Conservation (phyloP, 1,139 yeast genomes). For the Kodamaea anthophila region DNA sequence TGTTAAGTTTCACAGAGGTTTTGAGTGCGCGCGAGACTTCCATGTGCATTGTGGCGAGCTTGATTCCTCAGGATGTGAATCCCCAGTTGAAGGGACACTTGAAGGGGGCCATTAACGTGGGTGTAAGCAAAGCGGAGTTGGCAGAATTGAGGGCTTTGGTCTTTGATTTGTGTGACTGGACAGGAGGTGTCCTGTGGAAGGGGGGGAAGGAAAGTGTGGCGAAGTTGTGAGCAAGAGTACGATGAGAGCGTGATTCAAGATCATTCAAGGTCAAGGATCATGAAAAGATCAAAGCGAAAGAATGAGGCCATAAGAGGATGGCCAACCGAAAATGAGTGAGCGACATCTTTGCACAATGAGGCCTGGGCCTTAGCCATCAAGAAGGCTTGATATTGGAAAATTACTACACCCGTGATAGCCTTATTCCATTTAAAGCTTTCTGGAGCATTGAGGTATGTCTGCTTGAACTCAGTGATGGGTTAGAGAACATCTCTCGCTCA, state of each 20-base stretch:
- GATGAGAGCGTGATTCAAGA: background rate
- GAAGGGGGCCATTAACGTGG: constrained; percentile 76
- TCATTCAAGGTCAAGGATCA: background rate
- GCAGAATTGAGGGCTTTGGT: constrained; percentile 56
- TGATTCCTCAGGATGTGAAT: constrained; percentile 91
- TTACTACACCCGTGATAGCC: no score
- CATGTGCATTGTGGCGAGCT: constrained; percentile 67
- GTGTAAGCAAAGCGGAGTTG: constrained; percentile 63
- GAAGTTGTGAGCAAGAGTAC: constrained; percentile 44
- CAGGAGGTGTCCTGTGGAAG: constrained; percentile 49
- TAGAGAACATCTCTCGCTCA: no score
- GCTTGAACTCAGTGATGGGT: no score
- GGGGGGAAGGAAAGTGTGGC: constrained; percentile 60
- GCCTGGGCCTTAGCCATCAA: no score
- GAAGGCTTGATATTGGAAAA: no score
- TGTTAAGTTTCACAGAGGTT: constrained; percentile 62
- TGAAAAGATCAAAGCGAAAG: background rate
- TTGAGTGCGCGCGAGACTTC: constrained; percentile 68
- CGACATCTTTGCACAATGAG: no score
- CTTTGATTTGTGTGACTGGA: constrained; percentile 66
- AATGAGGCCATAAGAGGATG: background rate
- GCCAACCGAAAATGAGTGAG: no score
- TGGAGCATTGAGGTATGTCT: no score
- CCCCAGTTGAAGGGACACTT: constrained; percentile 90
- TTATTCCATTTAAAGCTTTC: no score